Percentiles rank a stretch among this genome's conserved stretches.
These are phyloP conservation scores for Silene vulgaris DNA, from an alignment of 179 eudicot species.

Conservation along the genomic window DNA sequence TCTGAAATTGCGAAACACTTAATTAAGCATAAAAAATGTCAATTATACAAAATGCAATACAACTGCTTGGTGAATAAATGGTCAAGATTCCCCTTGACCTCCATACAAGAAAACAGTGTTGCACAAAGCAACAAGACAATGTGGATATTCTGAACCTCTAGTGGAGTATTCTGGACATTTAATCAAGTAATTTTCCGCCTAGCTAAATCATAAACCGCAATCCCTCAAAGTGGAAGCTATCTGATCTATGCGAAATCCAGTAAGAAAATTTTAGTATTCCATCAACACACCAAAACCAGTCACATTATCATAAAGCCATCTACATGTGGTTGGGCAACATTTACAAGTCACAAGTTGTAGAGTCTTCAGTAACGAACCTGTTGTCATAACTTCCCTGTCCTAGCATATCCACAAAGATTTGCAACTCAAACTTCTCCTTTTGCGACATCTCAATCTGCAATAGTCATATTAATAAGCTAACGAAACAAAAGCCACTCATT, in stretches of 20 bases:
- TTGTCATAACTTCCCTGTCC: slow-evolving; percentile 76
- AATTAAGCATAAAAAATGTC: background rate
- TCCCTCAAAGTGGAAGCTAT: background rate
- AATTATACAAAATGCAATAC: background rate
- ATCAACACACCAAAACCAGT: background rate
- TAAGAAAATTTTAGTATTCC: background rate
- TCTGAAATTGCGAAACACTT: slow-evolving; percentile 33
- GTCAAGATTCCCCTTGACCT: background rate
- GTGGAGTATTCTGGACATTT: background rate
- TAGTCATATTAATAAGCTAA: slow-evolving; percentile 21
- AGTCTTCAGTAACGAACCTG: slow-evolving; percentile 43
- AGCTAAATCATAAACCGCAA: slow-evolving; percentile 1
- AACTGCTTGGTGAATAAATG: background rate
- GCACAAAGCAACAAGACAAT: background rate
- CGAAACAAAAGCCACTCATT: slow-evolving; percentile 9
- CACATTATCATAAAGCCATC: slow-evolving; percentile 4
- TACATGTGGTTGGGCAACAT: background rate
- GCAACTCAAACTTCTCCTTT: slow-evolving; percentile 63
- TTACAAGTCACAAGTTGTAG: background rate
- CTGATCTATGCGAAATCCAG: background rate
- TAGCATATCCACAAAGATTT: slow-evolving; percentile 64
- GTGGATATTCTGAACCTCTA: background rate
- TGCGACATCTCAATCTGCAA: slow-evolving; percentile 75
- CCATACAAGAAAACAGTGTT: background rate
- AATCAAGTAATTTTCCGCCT: background rate